Conservation (phyloP, 345 rosid genomes). For the Lumnitzera racemosa region DNA sequence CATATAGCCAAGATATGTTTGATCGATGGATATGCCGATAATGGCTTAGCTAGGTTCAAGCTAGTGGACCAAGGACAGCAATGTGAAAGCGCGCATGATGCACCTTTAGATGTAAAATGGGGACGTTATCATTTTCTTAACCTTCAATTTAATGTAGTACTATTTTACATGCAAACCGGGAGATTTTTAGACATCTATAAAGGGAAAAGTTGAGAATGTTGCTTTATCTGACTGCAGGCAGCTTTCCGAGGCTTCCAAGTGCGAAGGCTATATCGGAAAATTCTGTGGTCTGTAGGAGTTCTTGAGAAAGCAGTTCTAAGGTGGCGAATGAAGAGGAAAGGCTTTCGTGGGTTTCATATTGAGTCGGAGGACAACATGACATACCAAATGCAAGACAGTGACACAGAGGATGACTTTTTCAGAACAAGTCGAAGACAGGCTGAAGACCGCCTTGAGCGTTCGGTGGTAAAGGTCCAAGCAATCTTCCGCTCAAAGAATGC, state of each 20-base stretch:
- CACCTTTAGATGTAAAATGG: too few relatives aligned
- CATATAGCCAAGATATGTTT: too few relatives aligned
- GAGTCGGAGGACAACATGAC: conserved; percentile 21
- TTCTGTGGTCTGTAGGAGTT: conserved; percentile 90
- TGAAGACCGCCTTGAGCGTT: conserved; percentile 80
- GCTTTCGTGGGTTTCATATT: conserved; percentile 74
- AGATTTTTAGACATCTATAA: too few relatives aligned
- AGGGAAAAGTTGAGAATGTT: background rate
- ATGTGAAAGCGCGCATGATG: too few relatives aligned
- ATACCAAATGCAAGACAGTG: conserved; percentile 31
- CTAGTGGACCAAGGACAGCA: too few relatives aligned
- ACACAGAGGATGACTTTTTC: conserved; percentile 66
- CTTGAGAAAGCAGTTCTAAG: conserved; percentile 83
- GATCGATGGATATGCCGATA: too few relatives aligned
- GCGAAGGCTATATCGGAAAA: conserved; percentile 69
- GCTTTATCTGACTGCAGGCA: conserved; percentile 43
- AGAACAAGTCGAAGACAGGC: conserved; percentile 73
- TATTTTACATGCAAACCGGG: background rate
- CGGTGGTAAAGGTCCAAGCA: conserved; percentile 79
- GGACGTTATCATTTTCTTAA: too few relatives aligned
- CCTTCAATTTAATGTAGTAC: background rate
- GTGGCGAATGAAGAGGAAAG: conserved; percentile 85
- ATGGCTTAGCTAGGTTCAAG: too few relatives aligned
- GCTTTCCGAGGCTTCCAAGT: conserved; percentile 80
- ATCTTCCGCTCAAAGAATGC: conserved; percentile 98